phyloP scores from a whole-genome alignment of 75 land plant species.

The Cryptomeria japonica region DNA sequence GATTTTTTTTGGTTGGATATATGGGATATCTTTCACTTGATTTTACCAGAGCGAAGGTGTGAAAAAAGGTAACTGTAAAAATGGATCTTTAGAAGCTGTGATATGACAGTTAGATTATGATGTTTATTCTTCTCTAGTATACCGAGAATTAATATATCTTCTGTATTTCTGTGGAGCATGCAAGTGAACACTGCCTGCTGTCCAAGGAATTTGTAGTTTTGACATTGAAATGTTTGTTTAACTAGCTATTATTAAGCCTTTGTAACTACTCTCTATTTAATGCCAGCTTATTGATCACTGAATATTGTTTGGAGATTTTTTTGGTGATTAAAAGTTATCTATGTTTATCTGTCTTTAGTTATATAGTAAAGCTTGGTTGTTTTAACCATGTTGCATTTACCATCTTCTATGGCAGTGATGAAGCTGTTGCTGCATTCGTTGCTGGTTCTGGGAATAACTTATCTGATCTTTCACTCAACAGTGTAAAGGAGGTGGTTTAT shows the following conservation, averaged over 20 bases:
- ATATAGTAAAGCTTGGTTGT: not conserved
- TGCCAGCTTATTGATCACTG: not conserved
- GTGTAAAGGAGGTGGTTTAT: slow-evolving; percentile 49
- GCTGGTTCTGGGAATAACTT: slow-evolving; percentile 49
- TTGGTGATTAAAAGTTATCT: not conserved
- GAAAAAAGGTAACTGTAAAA: not conserved
- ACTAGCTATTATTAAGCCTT: not conserved
- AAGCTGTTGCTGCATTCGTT: slow-evolving; percentile 71
- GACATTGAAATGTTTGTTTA: not conserved
- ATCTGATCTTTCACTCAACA: slow-evolving; percentile 56
- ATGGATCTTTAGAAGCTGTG: not conserved
- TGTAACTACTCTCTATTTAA: not conserved
- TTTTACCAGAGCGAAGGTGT: not conserved
- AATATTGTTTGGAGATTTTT: not conserved
- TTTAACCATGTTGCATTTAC: not conserved
- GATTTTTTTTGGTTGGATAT: not conserved
- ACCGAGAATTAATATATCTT: not conserved
- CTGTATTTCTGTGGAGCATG: not conserved
- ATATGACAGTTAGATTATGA: not conserved
- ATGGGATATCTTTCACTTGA: not conserved
- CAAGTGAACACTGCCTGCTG: not conserved
- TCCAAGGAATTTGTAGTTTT: not conserved
- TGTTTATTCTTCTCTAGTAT: not conserved
- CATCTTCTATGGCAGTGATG: slow-evolving; percentile 54
- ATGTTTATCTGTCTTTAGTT: not conserved